Evolutionary conservation across 495 filamentous ascomycete species (phyloP), one percentile per base, ranked within the genome.

Genomic region (Neurospora sp.): DNA sequence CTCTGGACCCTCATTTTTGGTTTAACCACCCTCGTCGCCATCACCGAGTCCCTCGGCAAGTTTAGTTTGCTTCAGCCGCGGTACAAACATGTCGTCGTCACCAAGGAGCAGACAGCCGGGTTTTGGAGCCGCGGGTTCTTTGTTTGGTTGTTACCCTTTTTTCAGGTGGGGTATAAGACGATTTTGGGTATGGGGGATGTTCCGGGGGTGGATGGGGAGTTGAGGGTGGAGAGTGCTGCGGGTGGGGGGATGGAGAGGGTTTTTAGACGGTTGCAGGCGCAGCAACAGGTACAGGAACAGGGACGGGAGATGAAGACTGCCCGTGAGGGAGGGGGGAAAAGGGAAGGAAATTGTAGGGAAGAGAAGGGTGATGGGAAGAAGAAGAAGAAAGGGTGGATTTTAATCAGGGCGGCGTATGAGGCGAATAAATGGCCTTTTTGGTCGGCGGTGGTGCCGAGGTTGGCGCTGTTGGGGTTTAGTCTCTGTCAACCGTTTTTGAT

Each of bases 81-180:
- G 0, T 79, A 80, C 65, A 69, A 71, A 10, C 48, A 74, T 16
- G 72, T 61, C 2, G 53, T 61, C 53, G 53, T 71, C 14, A 79
- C 76, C 27, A 71, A 75, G 18, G 81, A 83, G 61, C 69, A 74
- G 48, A 76, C 72, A 0, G 72, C 71, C 1, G 74, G 77, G 20
- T 81, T 83, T 61, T 82, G 80, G 81, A 73, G 70, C 10, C 70
- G 79, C 5, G 78, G 77, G 27, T 73, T 82, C n/a, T 81, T 79
- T 39, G 75, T 77, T 35, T 83, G 81, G 81, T 41, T 80, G 2
- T n/a, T 80, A 1, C 79, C 81, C 0, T 73, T 81, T 11, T 76
- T 82, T 35, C 77, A 71, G 14, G 61, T 39, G 3, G 82, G 80
- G 5, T 82, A 78, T 46, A 73, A 72, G 20, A 72, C 75, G 4